These are phyloP conservation scores for Backusella macrospora DNA, from an alignment of 192 early-diverging fungal genomes.

Conservation along the genomic window DNA sequence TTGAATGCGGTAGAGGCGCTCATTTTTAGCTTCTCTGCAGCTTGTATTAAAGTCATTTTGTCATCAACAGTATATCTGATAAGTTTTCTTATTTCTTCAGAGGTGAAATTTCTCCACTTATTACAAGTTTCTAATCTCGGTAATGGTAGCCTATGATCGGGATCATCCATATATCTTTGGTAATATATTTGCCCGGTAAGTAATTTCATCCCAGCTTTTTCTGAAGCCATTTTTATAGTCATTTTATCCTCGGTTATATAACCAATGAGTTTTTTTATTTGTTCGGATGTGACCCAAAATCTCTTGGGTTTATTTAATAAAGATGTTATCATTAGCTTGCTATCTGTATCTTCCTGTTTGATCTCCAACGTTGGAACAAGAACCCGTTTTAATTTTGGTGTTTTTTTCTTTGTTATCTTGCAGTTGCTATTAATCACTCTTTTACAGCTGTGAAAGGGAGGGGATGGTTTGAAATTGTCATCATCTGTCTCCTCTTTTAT, in stretches of 20 bases:
- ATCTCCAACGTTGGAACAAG: not conserved
- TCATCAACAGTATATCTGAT: not conserved
- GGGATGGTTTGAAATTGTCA: not conserved
- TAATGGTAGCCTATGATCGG: not conserved
- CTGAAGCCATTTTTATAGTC: not conserved
- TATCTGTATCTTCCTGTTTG: not conserved
- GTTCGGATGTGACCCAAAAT: not conserved
- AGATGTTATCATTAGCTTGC: not conserved
- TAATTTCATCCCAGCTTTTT: not conserved
- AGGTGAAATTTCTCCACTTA: not conserved
- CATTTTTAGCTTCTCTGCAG: no score
- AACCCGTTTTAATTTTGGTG: not conserved
- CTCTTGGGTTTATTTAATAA: not conserved
- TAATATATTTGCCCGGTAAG: not conserved
- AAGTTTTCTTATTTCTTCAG: not conserved
- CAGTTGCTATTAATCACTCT: not conserved
- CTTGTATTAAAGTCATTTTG: not conserved
- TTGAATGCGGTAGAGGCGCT: no score
- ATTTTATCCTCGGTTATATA: not conserved
- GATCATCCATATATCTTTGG: not conserved
- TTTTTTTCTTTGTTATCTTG: not conserved
- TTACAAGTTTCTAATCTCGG: not conserved
- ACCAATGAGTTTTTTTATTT: not conserved
- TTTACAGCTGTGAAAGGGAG: not conserved
- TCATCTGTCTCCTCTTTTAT: not conserved